phyloP scores from a whole-genome alignment of 2,329 filamentous ascomycete species.

The Pseudogymnoascus sp. region DNA sequence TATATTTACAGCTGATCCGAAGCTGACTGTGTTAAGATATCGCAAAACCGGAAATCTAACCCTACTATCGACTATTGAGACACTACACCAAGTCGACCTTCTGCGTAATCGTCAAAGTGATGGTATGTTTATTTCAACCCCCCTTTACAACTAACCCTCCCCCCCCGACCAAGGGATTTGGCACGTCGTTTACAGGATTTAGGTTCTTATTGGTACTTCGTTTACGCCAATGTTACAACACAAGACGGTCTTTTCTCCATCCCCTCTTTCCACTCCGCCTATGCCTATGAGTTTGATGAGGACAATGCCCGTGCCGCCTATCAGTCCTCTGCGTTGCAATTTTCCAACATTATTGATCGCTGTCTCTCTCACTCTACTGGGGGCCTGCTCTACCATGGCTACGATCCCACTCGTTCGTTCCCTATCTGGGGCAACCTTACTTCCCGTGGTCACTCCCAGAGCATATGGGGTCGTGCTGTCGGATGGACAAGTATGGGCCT shows the following conservation, averaged over 20 bases:
- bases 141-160: too few species aligned
- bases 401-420: background rate
- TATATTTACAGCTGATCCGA: background rate
- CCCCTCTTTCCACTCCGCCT: conserved; percentile 8
- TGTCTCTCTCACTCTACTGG: background rate
- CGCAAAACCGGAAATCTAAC: background rate
- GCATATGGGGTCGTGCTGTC: conserved; percentile 8
- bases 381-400: conserved; percentile 7
- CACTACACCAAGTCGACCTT: background rate
- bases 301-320: conserved; percentile 3
- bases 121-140: background rate
- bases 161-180: background rate
- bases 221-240: background rate
- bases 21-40: conserved; percentile 3
- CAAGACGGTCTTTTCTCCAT: conserved; percentile 10
- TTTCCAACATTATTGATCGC: background rate
- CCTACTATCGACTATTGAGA: background rate
- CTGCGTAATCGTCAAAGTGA: conserved; percentile 3
- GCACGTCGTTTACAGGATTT: background rate
- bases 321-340: background rate
- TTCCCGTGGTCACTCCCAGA: background rate
- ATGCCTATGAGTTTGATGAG: background rate
- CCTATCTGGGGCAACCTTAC: conserved; percentile 3
- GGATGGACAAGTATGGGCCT: conserved; percentile 8
- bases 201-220: background rate